Evolutionary conservation across 139 green algal genomes (phyloP).

Genomic region (Edaphochlamys debaryana): DNA sequence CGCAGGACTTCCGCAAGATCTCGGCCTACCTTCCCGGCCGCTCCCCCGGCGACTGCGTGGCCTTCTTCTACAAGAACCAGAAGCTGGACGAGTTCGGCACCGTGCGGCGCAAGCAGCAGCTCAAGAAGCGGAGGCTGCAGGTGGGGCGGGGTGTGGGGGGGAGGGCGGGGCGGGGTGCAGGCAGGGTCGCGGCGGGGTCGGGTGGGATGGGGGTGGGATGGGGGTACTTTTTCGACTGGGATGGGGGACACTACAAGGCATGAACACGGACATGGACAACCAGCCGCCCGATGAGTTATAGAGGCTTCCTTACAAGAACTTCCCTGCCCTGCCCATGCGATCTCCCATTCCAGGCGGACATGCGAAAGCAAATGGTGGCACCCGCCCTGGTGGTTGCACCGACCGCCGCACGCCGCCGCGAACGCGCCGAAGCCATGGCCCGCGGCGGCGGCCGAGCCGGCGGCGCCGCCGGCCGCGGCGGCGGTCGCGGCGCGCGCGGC

Average conservation of each 20-base stretch:
- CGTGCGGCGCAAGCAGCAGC: constrained; percentile 86
- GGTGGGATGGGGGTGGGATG: no score
- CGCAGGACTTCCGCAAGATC: constrained; percentile 92
- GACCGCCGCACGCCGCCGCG: constrained; percentile 13
- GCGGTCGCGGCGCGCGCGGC: constrained; percentile 12
- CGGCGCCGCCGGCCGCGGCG: background rate
- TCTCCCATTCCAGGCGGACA: no score
- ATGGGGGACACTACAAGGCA: no score
- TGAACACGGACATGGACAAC: no score
- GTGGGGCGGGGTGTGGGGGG: background rate
- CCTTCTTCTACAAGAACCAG: constrained; percentile 89
- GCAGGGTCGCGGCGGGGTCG: no score
- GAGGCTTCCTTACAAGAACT: no score
- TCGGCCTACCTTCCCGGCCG: constrained; percentile 77
- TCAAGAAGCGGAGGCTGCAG: constrained; percentile 88
- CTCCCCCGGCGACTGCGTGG: constrained; percentile 82
- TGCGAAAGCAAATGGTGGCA: constrained; percentile 43
- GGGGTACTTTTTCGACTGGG: no score
- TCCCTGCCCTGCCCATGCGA: no score
- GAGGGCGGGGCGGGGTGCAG: no score
- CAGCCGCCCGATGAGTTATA: no score
- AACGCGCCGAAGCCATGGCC: no score
- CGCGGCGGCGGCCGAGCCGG: background rate
- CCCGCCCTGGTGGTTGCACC: constrained; percentile 44
- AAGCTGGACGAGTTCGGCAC: constrained; percentile 89